phyloP scores from a whole-genome alignment of 2,329 filamentous ascomycete species.

The Aaosphaeria arxii region DNA sequence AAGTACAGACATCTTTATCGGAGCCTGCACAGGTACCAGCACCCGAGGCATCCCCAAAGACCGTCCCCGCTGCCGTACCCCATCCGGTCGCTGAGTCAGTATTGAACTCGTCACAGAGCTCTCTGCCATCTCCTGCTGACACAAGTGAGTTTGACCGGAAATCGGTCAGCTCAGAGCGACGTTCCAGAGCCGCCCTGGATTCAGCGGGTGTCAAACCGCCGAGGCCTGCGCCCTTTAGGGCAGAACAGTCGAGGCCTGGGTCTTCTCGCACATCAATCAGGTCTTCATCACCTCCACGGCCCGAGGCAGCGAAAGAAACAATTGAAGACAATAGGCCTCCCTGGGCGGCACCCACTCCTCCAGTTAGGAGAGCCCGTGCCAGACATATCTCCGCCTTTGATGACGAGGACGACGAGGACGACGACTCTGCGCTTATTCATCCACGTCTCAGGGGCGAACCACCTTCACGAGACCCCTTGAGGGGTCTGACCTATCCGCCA shows the following conservation, averaged over 20 bases:
- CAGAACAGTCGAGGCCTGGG: no score
- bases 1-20: not conserved
- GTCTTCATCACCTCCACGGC: constrained; percentile 6
- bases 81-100: no score
- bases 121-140: no score
- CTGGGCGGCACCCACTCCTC: constrained; percentile 26
- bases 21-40: not conserved
- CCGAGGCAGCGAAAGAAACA: constrained; percentile 13
- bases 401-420: constrained; percentile 25
- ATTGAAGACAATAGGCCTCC: constrained; percentile 31
- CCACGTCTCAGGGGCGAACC: constrained; percentile 28
- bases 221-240: no score
- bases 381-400: constrained; percentile 29
- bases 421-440: constrained; percentile 28
- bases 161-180: no score
- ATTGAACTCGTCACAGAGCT: no score
- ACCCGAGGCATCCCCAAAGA: not conserved
- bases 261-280: not conserved
- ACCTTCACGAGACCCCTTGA: constrained; percentile 20
- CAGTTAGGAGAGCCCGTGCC: constrained; percentile 24
- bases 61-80: no score
- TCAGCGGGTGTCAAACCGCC: no score
- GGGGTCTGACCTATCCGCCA: constrained; percentile 18
- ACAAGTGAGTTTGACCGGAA: no score
- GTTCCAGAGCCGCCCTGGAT: no score